These are phyloP conservation scores for Pyrus bretschneideri DNA, from an alignment of 306 rosid genomes.

Conservation along the genomic window DNA sequence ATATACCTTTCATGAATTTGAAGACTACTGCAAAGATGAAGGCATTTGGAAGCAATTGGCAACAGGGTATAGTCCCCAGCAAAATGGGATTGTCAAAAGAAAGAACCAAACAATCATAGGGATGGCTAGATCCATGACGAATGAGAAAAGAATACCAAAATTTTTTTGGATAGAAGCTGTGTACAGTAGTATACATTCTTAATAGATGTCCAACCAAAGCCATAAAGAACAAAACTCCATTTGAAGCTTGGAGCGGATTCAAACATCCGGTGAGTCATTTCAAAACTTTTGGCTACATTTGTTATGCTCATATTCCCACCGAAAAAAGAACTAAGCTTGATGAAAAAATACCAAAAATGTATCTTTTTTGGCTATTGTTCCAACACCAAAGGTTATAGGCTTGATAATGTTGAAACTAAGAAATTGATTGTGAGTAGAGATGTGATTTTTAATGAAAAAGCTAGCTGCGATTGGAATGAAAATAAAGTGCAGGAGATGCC, in stretches of 20 bases:
- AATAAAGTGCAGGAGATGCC: not conserved
- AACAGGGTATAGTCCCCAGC: not conserved
- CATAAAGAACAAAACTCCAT: not conserved
- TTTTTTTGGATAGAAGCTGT: not conserved
- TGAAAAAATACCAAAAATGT: conserved; percentile 6
- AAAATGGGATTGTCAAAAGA: not conserved
- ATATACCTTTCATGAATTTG: not conserved
- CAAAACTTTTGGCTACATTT: not conserved
- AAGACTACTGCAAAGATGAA: not conserved
- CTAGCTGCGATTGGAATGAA: not conserved
- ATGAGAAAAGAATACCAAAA: not conserved
- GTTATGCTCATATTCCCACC: not conserved
- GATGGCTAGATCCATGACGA: not conserved
- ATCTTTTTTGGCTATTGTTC: not conserved
- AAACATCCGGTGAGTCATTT: not conserved
- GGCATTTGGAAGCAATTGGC: not conserved
- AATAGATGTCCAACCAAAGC: not conserved
- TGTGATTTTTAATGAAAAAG: not conserved
- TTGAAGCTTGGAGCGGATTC: not conserved
- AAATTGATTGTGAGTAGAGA: not conserved
- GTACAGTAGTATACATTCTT: not conserved
- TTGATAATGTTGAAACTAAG: not conserved
- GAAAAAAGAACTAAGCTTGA: not conserved
- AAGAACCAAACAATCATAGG: not conserved
- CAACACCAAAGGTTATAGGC: not conserved